A percentile compares a stretch with the other conserved stretches of the same genome.
These are phyloP conservation scores for Globisporangium rhizosaccharum DNA, from an alignment of 352 stramenopile species.

Conservation along the genomic window DNA sequence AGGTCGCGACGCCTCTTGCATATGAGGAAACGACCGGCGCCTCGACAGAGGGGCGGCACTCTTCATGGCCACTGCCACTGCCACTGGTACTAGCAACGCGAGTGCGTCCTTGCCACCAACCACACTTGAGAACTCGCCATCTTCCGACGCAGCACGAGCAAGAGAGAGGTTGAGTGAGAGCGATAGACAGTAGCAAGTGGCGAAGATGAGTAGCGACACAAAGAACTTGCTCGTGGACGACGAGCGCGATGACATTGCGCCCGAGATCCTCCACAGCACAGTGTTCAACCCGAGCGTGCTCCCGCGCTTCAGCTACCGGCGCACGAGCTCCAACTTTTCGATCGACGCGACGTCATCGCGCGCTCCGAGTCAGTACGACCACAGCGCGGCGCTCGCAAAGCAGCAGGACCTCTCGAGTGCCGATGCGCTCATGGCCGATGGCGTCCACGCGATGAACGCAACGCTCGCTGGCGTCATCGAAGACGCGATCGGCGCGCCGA, in stretches of 20 bases:
- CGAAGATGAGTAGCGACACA: neutral
- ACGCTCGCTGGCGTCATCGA: constrained; percentile 38
- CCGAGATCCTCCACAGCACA: constrained; percentile 6
- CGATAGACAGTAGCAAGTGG: too few species aligned
- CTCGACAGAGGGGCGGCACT: too few species aligned
- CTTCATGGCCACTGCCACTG: too few species aligned
- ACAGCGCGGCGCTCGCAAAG: constrained; percentile 15
- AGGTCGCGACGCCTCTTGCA: neutral
- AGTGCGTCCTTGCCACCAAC: too few species aligned
- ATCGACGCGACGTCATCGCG: constrained; percentile 1
- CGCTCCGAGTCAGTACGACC: constrained; percentile 3
- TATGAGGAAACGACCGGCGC: neutral
- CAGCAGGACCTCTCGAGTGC: constrained; percentile 28
- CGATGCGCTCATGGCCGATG: constrained; percentile 37
- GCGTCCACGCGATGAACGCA: constrained; percentile 47
- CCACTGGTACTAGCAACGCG: too few species aligned
- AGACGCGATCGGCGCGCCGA: constrained; percentile 27
- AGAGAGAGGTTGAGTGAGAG: neutral
- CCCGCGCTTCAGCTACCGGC: constrained; percentile 27
- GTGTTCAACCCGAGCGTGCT: constrained; percentile 15
- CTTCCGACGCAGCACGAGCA: neutral
- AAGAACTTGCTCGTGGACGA: constrained; percentile 7
- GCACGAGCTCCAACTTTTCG: constrained; percentile 14
- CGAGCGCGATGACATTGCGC: constrained; percentile 11
- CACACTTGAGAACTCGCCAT: too few species aligned